Evolutionary conservation across 768 basidiomycete species (phyloP), one percentile per base, ranked within the genome.

Genomic region (Dioszegia aurantiaca): DNA sequence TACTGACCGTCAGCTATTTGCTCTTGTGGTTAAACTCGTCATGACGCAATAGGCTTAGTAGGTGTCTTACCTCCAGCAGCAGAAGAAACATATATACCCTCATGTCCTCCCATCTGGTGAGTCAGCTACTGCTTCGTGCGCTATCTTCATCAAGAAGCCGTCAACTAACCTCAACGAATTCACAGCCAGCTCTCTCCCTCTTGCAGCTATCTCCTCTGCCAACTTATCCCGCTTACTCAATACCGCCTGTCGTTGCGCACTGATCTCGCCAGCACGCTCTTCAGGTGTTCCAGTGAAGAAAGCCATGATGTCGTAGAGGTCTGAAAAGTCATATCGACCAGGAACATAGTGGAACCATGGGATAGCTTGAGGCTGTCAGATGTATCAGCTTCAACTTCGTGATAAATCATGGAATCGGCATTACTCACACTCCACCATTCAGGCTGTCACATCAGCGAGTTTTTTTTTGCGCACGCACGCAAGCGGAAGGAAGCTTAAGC

Each of bases 341-440:
- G 60, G 60, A 40, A 61, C 36, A 48, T 61, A 61, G 21, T 61
- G 60, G 36, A 56, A 61, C 60, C 60, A 61, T 8, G 55, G 60
- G 37, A 61, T 61, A 36, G 55, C 40, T 48, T 56, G 55, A 17
- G 54, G 45, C 59, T 60, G 45, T 4, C 12, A 33, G n/a, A n/a
- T 33, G 33, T 4, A 23, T 55, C 43, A 43, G 54, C 36, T 43
- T 33, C 8, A 30, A n/a, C 33, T 43, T 10, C 8, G 14, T 16
- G 28, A 37, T 21, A 6, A 12, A 12, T 28, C 12, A 33, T 12
- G 54, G 19, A n/a, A 42, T n/a, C 8, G 9, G 40, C 14, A 42
- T 8, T 17, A n/a, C 59, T 26, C 46, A 60, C 59, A 5, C 19
- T 46, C 59, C 59, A 60, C 59, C 57, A 77, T 33, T 68, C 74